Evolutionary conservation across 108 stramenopile species (phyloP), one percentile per base, ranked within the genome.

Genomic region (Cyclotella kingstonii): DNA sequence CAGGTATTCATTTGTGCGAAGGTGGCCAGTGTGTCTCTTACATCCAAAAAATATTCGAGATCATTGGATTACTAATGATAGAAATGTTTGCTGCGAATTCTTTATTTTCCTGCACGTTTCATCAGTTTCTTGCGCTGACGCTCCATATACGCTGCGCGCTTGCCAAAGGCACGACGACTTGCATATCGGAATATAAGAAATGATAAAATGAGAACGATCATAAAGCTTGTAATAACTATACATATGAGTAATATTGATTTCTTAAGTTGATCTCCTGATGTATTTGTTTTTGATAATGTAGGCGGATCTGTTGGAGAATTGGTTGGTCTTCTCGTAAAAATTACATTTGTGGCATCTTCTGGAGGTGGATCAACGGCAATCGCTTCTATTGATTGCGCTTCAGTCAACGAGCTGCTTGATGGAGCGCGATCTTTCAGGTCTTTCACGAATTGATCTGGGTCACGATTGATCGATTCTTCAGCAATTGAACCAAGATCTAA

Each of bases 391-490:
- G 33, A 26, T 47, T 43, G 17, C 25, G 48, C 58, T 26, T 25
- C 43, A 25, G 21, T 42, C 18, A 61, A 53, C 2, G 42, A 26
- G 29, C 44, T 61, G 11, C 4, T 11, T 27, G 47, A 8, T 9
- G 53, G 34, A 29, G 29, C 36, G 17, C 68, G 68, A 34, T 26
- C 53, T 49, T 61, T 54, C n/a, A 70, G 30, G n/a, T 70, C 68
- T 36, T 51, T 52, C 3, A 54, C 44, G 38, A 70, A 70, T 27
- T 27, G 12, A 2, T 53, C 53, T 12, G 52, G 33, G n/a, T 70
- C 58, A 7, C 52, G 19, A 48, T 70, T 70, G 52, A 70, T 70
- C 17, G 68, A 70, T 38, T 70, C 60, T 45, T 70, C 68, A 12
- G 53, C 60, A 34, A 70, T 14, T 14, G 5, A 2, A 0, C 68